Base-by-base conservation (phyloP, 2,329 filamentous ascomycete species). In the Ophiocordyceps polyrhachis-furcata region DNA sequence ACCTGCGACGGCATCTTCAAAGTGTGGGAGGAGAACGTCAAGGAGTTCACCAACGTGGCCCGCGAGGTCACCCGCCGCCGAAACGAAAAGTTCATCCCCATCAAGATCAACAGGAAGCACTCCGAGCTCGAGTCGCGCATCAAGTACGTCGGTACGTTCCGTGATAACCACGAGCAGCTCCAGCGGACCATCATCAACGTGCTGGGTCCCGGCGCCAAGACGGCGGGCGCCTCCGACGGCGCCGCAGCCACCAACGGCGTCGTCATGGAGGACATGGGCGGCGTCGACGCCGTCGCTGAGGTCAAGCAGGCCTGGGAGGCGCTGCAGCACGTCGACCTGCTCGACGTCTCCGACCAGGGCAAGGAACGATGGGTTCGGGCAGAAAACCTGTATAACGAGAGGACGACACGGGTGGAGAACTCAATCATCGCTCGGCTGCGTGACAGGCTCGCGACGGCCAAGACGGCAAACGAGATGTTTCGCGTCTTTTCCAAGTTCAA, bases 401-500 rank as follows among this genome's bases (percentile, higher is more conserved):
- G 93, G 37, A 98, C 93, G 11, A 89, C 91, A 17, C 79, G 91
- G 48, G 91, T 99, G 5, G 91, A 99, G 61, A 98, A 98, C 63
- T 95, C 91, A 4, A 98, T 99, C 62, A 99, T 99, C 59, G 87
- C 91, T 31, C 76, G 87, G 45, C 71, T 98, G 29, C 76, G 91
- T 55, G 91, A 98, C 62, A 83, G 91, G 47, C 73, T 98, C 46
- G 91, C 88, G 14, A 94, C 87, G 7, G 89, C 91, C 13, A 95
- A 93, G 70, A 94, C 87, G 49, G 91, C 91, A 38, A 96, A 93
- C 58, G 93, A 98, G 64, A 99, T 98, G 91, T 99, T 99, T 62
- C 83, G 93, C 45, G 91, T 99, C 49, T 98, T 98, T 61, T 96
- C 91, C 44, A 96, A 96, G 60, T 99, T 99, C 74, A 99, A 99